Base-by-base conservation (phyloP, 2,329 filamentous ascomycete species). In the Pseudofabraea citricarpa region DNA sequence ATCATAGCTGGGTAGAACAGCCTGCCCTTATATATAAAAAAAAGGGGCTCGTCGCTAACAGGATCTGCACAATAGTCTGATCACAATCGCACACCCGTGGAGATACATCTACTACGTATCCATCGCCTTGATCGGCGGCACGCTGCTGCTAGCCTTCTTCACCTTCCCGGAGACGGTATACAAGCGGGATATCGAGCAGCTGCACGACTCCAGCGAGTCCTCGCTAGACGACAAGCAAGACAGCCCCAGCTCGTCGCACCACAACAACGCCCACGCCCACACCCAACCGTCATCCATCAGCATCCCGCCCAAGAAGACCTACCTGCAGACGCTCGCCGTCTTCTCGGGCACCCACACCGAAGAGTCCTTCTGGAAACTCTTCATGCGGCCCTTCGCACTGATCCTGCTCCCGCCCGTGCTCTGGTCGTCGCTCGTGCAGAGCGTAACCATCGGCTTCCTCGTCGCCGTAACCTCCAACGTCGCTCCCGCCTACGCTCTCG, bases 111-210 rank as follows among this genome's bases (percentile, higher is more conserved):
- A 77, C 52, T 67, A 73, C 50, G 65, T 77, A 8, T 68, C 69
- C 5, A 57, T 68, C 3, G 74, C 67, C n/a, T 55, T 79, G 10
- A 65, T 79, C 36, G 74, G 71, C 10, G 49, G 64, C 7, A 61
- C 71, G 19, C 68, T 73, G 1, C 40, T 77, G 1, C 49, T 78
- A 2, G 66, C 72, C 6, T 59, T 74, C 51, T 69, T 80, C 44
- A 72, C 72, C 5, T 73, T 80, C 40, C 75, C 76, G 0, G 76
- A 79, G 55, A 79, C 75, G 0, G 67, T 68, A 7, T 79, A 68
- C 53, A 58, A 54, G 26, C 65, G 72, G 45, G 52, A 53, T 15
- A 31, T 32, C 22, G 23, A 21, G 5, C n/a, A n/a, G n/a, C 45
- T 31, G 13, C 36, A 46, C 13, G 12, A 31, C 10, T 31, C 45